A percentile compares a stretch with the other conserved stretches of the same genome.
Evolutionary conservation across 129 eudicot genomes (phyloP).

Genomic region (Flaveria linearis): DNA sequence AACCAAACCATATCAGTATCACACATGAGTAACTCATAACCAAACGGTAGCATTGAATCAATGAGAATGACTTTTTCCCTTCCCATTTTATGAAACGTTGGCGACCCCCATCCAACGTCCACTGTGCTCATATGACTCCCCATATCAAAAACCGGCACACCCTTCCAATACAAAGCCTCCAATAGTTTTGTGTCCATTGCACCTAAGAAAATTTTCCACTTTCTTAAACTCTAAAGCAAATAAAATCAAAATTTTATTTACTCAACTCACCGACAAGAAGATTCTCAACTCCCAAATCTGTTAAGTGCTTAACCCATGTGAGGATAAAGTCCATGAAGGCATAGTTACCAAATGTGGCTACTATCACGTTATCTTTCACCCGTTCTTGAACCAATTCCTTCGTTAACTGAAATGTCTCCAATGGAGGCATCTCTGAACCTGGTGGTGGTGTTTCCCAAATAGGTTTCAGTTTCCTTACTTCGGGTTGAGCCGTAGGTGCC

Average conservation of each 20-base stretch:
- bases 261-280: constrained; percentile 79
- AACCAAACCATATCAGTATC: constrained; percentile 99
- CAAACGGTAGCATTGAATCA: constrained; percentile 82
- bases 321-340: constrained; percentile 98
- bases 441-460: constrained; percentile 67
- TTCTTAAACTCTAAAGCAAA: not conserved
- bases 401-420: constrained; percentile 63
- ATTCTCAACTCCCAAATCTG: constrained; percentile 83
- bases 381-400: constrained; percentile 80
- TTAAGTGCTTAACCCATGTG: constrained; percentile 93
- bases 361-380: constrained; percentile 76
- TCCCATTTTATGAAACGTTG: constrained; percentile 96
- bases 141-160: constrained; percentile 97
- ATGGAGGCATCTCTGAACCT: constrained; percentile 75
- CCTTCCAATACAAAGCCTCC: constrained; percentile 97
- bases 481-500: constrained; percentile 38
- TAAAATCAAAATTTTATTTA: not conserved
- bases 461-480: constrained; percentile 32
- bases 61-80: constrained; percentile 88
- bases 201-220: constrained; percentile 41
- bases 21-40: constrained; percentile 91
- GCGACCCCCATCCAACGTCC: constrained; percentile 98
- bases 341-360: constrained; percentile 90
- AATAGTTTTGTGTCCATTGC: constrained; percentile 96
- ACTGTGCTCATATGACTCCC: constrained; percentile 97